Base-by-base conservation (phyloP, 106 monocot species). In the Agapanthus africanus region DNA sequence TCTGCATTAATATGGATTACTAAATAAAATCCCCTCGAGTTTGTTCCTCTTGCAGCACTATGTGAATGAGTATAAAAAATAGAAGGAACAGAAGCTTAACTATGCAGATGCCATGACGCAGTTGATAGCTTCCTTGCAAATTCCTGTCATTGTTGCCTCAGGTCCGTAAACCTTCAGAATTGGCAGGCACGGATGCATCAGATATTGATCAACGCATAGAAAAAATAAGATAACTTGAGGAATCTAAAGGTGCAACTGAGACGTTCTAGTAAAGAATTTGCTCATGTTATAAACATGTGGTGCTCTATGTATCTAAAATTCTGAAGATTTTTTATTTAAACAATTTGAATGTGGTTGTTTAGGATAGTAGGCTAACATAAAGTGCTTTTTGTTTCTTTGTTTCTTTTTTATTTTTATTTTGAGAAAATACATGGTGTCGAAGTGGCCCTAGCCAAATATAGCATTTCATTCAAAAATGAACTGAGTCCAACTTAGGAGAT, bases 91-190 rank as follows among this genome's bases (percentile, higher is more conserved):
- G 11, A 57, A 22, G 56, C 19, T 26, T 22, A 57, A 25, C 75
- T 73, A 83, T 37, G 86, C 84, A 11, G 77, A 73, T 11, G 84
- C 59, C 78, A 80, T 90, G 72, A 94, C 63, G 73, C 91, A 95
- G 28, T 95, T 79, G 41, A 95, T 91, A 7, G 95, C 95, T 73
- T 86, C 80, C 64, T 90, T 91, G 83, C 95, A 95, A 14, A 95
- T 91, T 31, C 91, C 88, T 4, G 95, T 95, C 91, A 95, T 95
- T 37, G 95, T 95, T 11, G 76, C 86, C 76, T 95, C 95, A 4
- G 91, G 95, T 22, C 91, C 95, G 63, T 95, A 91, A 21, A 95
- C 95, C 95, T 95, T 42, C 65, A 80, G 30, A 39, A 34, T 11
- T 28, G 3, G 2, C 9, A 62, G n/a, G 6, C 2, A n/a, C 33